A percentile compares a stretch with the other conserved stretches of the same genome.
These are phyloP conservation scores for Nannochloropsis gaditana DNA, from an alignment of 108 stramenopile genomes.

Conservation along the genomic window DNA sequence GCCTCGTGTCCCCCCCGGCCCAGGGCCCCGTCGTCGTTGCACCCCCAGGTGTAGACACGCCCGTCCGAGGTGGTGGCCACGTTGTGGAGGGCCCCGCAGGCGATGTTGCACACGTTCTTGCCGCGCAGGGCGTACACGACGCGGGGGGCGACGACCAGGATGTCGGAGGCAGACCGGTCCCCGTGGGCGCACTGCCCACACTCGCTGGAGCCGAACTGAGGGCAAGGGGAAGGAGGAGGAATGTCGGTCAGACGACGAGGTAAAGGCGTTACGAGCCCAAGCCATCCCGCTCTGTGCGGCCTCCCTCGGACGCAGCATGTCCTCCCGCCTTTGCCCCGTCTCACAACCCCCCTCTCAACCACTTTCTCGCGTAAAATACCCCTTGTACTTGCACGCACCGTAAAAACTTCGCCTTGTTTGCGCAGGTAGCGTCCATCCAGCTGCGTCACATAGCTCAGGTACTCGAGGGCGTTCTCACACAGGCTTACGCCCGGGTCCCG, in stretches of 20 bases:
- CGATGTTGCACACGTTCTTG: slow-evolving; percentile 52
- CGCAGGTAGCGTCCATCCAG: neutral
- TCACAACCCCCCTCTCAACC: no score
- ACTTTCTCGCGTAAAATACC: no score
- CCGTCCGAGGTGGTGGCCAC: slow-evolving; percentile 64
- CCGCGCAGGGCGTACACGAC: slow-evolving; percentile 47
- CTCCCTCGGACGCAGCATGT: no score
- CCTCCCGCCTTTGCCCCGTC: no score
- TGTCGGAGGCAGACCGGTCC: slow-evolving; percentile 24
- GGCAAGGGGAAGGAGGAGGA: slow-evolving; percentile 15
- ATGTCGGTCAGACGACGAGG: no score
- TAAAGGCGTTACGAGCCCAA: no score
- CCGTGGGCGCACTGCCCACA: slow-evolving; percentile 59
- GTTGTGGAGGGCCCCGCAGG: slow-evolving; percentile 72
- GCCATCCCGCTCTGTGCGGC: no score
- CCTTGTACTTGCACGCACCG: neutral
- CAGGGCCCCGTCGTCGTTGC: slow-evolving; percentile 73
- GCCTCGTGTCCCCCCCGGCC: slow-evolving; percentile 58
- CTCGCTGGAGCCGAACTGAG: slow-evolving; percentile 57
- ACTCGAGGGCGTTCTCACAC: neutral
- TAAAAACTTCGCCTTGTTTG: neutral
- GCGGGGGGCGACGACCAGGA: slow-evolving; percentile 29
- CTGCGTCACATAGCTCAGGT: neutral
- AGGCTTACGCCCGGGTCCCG: neutral
- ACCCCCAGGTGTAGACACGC: slow-evolving; percentile 77